Percentiles rank a stretch among this genome's conserved stretches.
Conservation (phyloP, 2,329 filamentous ascomycete species). For the Orbilia oligospora region DNA sequence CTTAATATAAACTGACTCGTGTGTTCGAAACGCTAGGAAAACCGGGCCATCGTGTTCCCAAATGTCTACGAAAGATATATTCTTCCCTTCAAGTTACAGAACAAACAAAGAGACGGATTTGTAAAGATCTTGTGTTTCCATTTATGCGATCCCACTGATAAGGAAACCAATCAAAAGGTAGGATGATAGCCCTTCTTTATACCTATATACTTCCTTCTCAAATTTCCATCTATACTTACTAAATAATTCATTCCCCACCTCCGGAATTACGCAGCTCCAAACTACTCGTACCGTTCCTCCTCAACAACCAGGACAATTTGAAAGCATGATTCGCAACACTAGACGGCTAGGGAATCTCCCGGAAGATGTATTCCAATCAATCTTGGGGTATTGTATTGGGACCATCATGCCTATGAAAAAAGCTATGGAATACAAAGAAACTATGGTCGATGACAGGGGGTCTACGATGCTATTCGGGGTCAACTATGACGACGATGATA, state of each 20-base stretch:
- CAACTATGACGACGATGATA: no score
- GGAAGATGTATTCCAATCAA: neutral
- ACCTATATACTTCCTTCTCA: no score
- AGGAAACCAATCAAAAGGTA: neutral
- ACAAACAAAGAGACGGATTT: slow-evolving; percentile 70
- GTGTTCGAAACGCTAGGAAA: slow-evolving; percentile 64
- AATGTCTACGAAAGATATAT: slow-evolving; percentile 71
- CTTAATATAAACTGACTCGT: neutral
- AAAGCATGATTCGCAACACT: neutral
- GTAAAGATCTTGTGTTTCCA: slow-evolving; percentile 73
- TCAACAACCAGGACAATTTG: neutral
- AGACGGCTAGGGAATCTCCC: neutral
- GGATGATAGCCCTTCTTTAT: neutral
- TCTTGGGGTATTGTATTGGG: neutral
- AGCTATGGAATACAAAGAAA: no score
- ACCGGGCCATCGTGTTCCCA: slow-evolving; percentile 73
- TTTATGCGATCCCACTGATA: slow-evolving; percentile 72
- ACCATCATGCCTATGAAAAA: no score
- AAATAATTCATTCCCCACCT: no score
- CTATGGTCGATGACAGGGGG: no score
- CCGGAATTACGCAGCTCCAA: neutral
- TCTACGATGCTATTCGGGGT: no score
- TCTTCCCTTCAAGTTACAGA: slow-evolving; percentile 67
- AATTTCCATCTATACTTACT: no score
- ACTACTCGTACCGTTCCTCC: neutral